Percentiles rank a stretch among this genome's conserved stretches.
These are phyloP conservation scores for Xerophyta viscosa DNA, from an alignment of 106 monocot species.

Conservation along the genomic window DNA sequence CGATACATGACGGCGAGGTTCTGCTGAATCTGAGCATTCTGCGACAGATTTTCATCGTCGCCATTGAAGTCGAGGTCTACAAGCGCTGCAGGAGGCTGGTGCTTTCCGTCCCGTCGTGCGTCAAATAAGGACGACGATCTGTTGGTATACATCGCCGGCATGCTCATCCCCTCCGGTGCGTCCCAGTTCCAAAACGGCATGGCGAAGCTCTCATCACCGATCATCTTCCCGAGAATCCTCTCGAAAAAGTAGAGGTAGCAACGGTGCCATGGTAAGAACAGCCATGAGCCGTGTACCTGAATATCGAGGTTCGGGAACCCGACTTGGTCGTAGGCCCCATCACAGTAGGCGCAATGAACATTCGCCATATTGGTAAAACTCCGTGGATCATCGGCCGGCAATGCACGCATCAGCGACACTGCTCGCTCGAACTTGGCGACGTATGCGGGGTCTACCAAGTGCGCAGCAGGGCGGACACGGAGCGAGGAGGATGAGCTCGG, in stretches of 20 bases:
- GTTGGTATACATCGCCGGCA: neutral
- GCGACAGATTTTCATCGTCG: neutral
- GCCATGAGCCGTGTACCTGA: neutral
- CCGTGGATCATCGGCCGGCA: conserved; percentile 1
- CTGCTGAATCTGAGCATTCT: conserved; percentile 1
- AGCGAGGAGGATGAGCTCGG: neutral
- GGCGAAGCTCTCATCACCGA: neutral
- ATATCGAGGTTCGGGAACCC: neutral
- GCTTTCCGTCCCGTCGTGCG: conserved; percentile 1
- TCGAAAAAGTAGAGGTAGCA: neutral
- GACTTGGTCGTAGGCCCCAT: neutral
- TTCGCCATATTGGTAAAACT: neutral
- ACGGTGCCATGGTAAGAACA: conserved; percentile 1
- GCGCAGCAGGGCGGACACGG: neutral
- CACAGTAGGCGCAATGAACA: neutral
- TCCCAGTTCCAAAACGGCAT: conserved; percentile 2
- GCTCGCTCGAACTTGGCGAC: neutral
- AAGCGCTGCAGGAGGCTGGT: conserved; percentile 7
- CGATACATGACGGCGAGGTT: conserved; percentile 25
- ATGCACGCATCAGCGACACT: neutral
- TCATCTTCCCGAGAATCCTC: conserved; percentile 1
- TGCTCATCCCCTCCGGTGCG: neutral
- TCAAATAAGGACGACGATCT: neutral
- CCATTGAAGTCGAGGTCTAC: conserved; percentile 6
- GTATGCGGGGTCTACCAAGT: neutral